Conservation (phyloP, 371 early-diverging fungal genomes). For the Mortierella sp. region DNA sequence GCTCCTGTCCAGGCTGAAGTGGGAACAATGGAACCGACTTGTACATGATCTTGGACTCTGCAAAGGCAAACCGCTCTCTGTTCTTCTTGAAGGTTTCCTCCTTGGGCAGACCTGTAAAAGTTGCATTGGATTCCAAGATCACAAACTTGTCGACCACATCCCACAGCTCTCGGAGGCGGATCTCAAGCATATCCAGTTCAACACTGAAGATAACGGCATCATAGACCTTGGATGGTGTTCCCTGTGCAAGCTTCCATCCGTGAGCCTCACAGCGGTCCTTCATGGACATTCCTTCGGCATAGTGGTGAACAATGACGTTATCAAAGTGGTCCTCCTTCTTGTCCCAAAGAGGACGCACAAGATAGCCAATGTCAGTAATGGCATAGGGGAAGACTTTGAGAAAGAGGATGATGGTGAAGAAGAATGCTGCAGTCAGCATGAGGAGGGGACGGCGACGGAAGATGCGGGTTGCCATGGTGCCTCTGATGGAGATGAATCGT, state of each 20-base stretch:
- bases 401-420: constrained; percentile 1
- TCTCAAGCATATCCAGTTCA: constrained; percentile 53
- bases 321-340: constrained; percentile 23
- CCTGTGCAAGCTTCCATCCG: constrained; percentile 30
- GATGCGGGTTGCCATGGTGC: constrained; percentile 3
- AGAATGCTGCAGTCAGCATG: background rate
- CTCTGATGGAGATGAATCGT: no score
- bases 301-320: constrained; percentile 47
- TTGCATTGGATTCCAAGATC: constrained; percentile 54
- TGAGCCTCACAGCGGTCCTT: constrained; percentile 46
- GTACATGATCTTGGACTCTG: constrained; percentile 61
- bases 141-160: constrained; percentile 55
- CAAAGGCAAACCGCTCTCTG: constrained; percentile 61
- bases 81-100: constrained; percentile 54
- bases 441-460: constrained; percentile 4
- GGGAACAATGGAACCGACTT: constrained; percentile 33
- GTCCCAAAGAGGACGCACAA: constrained; percentile 55
- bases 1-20: constrained; percentile 51
- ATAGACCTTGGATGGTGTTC: constrained; percentile 46
- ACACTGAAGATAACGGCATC: constrained; percentile 56
- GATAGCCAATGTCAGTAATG: constrained; percentile 48
- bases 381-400: constrained; percentile 16
- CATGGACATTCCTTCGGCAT: constrained; percentile 53
- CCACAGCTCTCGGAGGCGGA: constrained; percentile 54
- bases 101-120: constrained; percentile 50